Conservation (phyloP, 75 land plant species). For the Sequoia sempervirens region DNA sequence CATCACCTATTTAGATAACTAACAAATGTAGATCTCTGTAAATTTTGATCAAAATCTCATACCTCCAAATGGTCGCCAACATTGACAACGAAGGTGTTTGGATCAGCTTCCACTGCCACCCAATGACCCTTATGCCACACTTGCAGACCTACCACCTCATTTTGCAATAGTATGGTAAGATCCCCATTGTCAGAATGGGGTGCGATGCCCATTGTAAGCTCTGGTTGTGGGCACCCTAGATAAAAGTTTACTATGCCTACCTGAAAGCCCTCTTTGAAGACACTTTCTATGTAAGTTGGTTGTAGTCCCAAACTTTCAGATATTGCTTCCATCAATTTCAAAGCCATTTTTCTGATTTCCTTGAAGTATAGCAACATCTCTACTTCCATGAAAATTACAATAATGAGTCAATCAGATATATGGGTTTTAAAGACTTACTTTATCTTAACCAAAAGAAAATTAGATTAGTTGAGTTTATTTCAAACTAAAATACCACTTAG, state of each 20-base stretch:
- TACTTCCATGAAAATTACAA: slow-evolving; percentile 11
- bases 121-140: slow-evolving; percentile 42
- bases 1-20: too few species aligned
- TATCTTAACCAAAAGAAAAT: too few species aligned
- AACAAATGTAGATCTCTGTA: too few species aligned
- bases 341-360: slow-evolving; percentile 34
- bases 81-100: slow-evolving; percentile 53
- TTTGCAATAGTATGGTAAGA: too few species aligned
- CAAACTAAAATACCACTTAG: too few species aligned
- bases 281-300: slow-evolving; percentile 28
- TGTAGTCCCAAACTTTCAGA: slow-evolving; percentile 62
- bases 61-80: slow-evolving; percentile 56
- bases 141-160: slow-evolving; percentile 49
- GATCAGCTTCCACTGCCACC: slow-evolving; percentile 45
- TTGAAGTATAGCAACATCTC: slow-evolving; percentile 30
- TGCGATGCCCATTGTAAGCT: slow-evolving; percentile 56
- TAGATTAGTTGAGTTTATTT: too few species aligned
- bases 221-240: slow-evolving; percentile 69
- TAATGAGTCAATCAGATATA: not conserved
- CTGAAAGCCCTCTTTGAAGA: slow-evolving; percentile 42
- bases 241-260: slow-evolving; percentile 42
- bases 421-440: too few species aligned
- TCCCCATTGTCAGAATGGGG: too few species aligned
- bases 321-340: slow-evolving; percentile 28
- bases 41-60: not conserved